A percentile compares a stretch with the other conserved stretches of the same genome.
These are phyloP conservation scores for Lachnellula willkommii DNA, from an alignment of 2,329 filamentous ascomycete genomes.

Conservation along the genomic window DNA sequence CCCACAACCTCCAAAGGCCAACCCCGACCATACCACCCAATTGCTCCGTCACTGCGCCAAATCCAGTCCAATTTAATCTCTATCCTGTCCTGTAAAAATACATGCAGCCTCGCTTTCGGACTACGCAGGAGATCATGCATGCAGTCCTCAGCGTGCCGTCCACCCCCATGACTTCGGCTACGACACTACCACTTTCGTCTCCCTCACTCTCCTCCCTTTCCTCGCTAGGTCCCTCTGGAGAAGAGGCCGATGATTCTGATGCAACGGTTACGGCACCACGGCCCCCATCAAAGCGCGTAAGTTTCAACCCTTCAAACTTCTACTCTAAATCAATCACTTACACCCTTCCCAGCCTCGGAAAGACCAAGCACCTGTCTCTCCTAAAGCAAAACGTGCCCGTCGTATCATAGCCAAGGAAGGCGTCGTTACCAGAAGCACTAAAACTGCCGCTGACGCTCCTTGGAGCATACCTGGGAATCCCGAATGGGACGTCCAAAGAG, in stretches of 20 bases:
- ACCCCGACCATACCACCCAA: not conserved
- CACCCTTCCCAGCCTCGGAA: not conserved
- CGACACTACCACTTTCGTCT: not conserved
- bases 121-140: not conserved
- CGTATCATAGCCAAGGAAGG: not conserved
- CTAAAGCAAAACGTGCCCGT: not conserved
- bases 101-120: no score
- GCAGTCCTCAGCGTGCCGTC: not conserved
- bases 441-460: not conserved
- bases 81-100: no score
- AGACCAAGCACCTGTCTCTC: not conserved
- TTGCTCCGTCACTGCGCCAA: not conserved
- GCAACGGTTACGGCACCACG: not conserved
- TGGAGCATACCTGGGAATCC: conserved; percentile 20
- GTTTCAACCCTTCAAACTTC: not conserved
- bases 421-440: not conserved
- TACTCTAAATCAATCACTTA: not conserved
- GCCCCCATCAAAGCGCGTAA: not conserved
- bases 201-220: not conserved
- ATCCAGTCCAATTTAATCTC: no score
- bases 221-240: not conserved
- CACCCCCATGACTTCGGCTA: not conserved
- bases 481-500: conserved; percentile 17
- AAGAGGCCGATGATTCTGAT: not conserved
- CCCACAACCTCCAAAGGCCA: not conserved